Conservation (phyloP, 768 basidiomycete species). For the Collybia mongolica region DNA sequence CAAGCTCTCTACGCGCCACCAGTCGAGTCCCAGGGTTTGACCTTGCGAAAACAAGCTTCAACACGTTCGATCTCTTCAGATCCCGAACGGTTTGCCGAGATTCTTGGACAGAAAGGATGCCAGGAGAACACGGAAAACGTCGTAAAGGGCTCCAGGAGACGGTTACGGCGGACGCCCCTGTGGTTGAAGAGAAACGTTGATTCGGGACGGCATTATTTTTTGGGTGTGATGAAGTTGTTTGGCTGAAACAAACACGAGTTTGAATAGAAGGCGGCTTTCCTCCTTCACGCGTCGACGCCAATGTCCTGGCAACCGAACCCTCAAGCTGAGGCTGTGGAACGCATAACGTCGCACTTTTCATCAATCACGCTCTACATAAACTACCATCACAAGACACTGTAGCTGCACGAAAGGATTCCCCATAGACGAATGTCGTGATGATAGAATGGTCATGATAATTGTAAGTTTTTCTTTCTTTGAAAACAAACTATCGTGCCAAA, state of each 20-base stretch:
- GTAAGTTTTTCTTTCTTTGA: no score
- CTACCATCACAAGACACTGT: no score
- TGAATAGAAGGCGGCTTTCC: background rate
- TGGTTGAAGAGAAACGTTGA: slow-evolving; percentile 31
- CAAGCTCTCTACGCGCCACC: slow-evolving; percentile 6
- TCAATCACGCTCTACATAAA: no score
- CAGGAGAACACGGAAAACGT: slow-evolving; percentile 12
- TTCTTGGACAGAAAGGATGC: slow-evolving; percentile 50
- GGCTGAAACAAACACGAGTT: slow-evolving; percentile 23
- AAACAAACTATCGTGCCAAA: no score
- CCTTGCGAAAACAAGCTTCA: slow-evolving; percentile 6
- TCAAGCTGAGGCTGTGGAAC: no score
- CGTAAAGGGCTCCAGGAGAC: slow-evolving; percentile 9
- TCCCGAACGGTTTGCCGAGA: slow-evolving; percentile 60
- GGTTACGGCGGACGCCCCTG: slow-evolving; percentile 20
- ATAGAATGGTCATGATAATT: no score
- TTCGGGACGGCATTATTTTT: slow-evolving; percentile 44
- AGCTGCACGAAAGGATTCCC: no score
- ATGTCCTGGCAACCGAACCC: background rate
- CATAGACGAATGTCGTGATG: no score
- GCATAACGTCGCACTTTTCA: no score
- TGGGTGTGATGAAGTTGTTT: slow-evolving; percentile 43
- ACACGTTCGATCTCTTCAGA: slow-evolving; percentile 56
- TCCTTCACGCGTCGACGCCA: background rate
- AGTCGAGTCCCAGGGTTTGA: slow-evolving; percentile 9